Evolutionary conservation across 106 monocot genomes (phyloP), one percentile per base, ranked within the genome.

Genomic region (Dactylorhiza incarnata): DNA sequence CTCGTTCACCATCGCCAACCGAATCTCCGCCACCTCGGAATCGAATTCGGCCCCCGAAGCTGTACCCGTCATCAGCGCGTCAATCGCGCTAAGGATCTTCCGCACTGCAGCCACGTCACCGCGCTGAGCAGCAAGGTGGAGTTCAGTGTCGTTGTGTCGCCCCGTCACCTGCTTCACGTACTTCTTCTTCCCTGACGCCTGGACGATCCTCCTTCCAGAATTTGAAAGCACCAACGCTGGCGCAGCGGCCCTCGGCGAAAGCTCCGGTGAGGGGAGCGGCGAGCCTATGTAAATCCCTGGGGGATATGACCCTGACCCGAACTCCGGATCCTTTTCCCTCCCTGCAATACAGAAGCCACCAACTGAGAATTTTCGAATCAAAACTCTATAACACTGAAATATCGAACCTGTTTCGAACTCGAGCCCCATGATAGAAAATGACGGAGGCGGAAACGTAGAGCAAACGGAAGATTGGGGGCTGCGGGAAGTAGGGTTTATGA

Each of bases 101-200:
- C 73, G 65, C 73, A 74, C 69, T 46, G 74, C 78, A 1, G 22
- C 74, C 68, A 74, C 46, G 43, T 83, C 83, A 24, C 83, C 78
- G 9, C 83, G 65, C 78, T 78, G 83, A n/a, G 83, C 83, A 47
- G 83, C 83, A 47, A 83, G 46, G 53, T 83, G 83, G 14, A 83
- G 83, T 58, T 83, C 83, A 6, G 83, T 83, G 45, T 83, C 79
- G 70, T 79, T 83, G 78, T 74, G 59, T 66, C 78, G 45, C 24
- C 83, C 83, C 11, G 83, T 83, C 16, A 83, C 83, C 68, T 83
- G 83, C 69, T 78, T 83, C 48, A 83, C 83, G 74, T 83, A 83
- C 69, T 78, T 83, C 78, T 78, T 82, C 55, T 82, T 82, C 52
- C 73, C 49, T 14, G 24, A 59, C 53, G 45, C 44, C 13, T 73